Evolutionary conservation across 1,284 basidiomycete species (phyloP), one percentile per base, ranked within the genome.

Genomic region (Leccinum pallidistipes): DNA sequence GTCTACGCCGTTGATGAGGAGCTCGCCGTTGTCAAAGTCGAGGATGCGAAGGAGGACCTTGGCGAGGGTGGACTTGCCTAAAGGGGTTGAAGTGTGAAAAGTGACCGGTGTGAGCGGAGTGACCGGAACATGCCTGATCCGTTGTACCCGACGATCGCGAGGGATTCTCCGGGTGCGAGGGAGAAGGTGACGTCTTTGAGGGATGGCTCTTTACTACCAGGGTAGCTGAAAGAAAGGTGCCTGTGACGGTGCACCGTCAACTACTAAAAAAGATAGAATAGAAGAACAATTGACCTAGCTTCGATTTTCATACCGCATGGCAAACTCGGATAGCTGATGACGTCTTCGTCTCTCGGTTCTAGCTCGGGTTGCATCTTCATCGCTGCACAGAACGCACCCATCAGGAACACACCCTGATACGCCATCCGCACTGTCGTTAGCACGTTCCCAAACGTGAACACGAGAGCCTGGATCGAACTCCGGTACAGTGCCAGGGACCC

Each of bases 101-200:
- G 50, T 29, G 50, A 11, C 50, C 45, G 51, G 58, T 52, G 54
- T 54, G 36, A 52, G 55, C 57, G 16, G 43, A 34, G 21, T 34
- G 36, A 1, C 21, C 56, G 70, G 58, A 62, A 74, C 81, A 71
- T 73, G 85, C 89, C 89, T 67, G 89, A 91, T 63, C 90, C 89
- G 74, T 91, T 91, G 71, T 85, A 87, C 12, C 92, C 92, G 29
- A 95, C 92, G 62, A 95, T 86, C 9, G 92, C 92, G 55, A 94
- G 81, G 27, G 82, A 87, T 76, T 92, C 89, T 12, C 92, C 92
- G 11, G 90, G 78, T 61, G 84, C 77, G 50, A 95, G 78, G 27
- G 79, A 80, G 66, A 95, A 85, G 68, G 79, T 89, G 67, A 94
- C 81, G 69, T 89, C 79, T 65, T 77, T 80, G 55, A 95, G 74